A percentile compares a stretch with the other conserved stretches of the same genome.
Conservation (phyloP, 2,329 filamentous ascomycete genomes). For the Neurospora sp. region DNA sequence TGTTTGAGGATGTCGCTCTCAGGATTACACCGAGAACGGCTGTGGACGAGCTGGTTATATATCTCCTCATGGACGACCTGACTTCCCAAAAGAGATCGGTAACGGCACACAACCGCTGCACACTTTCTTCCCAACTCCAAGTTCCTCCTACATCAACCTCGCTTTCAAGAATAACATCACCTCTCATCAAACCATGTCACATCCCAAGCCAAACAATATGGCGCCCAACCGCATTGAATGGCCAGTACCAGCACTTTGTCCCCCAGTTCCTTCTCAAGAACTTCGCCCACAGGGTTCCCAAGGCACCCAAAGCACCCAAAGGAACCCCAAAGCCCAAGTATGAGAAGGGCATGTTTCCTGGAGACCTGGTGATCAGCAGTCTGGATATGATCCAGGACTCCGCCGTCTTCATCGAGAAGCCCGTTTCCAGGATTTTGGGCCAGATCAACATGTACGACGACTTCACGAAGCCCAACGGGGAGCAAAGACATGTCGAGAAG, state of each 20-base stretch:
- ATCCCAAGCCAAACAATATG: not conserved
- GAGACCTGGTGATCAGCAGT: constrained; percentile 7
- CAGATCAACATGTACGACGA: constrained; percentile 16
- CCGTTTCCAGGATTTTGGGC: constrained; percentile 13
- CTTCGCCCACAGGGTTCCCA: constrained; percentile 9
- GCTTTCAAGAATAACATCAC: not conserved
- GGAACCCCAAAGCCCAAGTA: constrained; percentile 3
- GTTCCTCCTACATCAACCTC: not conserved
- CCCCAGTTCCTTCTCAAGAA: constrained; percentile 14
- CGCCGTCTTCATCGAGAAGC: constrained; percentile 11
- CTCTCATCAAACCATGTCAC: not conserved
- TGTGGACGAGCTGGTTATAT: not conserved
- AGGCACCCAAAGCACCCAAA: constrained; percentile 7
- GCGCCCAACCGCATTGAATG: not conserved
- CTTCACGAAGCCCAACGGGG: constrained; percentile 6
- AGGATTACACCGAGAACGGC: not conserved
- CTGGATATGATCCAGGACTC: constrained; percentile 8
- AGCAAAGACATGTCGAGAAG: constrained; percentile 8
- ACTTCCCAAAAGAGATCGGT: not conserved
- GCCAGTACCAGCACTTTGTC: constrained; percentile 15
- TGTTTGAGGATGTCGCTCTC: not conserved
- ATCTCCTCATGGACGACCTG: not conserved
- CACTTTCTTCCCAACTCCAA: not conserved
- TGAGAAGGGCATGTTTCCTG: constrained; percentile 8
- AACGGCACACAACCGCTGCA: not conserved